Conservation (phyloP, 208 protist genomes). For the Porcisia hertigi region DNA sequence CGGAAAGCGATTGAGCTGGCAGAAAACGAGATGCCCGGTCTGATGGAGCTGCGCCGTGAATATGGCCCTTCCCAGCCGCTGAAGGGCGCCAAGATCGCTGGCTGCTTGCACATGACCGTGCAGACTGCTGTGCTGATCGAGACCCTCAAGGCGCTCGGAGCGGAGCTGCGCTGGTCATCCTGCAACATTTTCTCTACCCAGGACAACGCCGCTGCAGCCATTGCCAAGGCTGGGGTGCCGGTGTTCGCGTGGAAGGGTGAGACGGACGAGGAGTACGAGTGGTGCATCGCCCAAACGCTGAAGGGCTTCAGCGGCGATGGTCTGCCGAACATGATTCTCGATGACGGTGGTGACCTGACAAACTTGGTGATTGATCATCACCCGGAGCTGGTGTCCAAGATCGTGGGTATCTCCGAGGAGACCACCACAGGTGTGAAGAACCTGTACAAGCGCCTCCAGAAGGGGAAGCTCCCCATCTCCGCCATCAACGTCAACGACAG, state of each 20-base stretch:
- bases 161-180: conserved; percentile 96
- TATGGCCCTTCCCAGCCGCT: conserved; percentile 93
- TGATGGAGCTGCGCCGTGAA: conserved; percentile 97
- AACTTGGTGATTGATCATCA: conserved; percentile 96
- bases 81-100: conserved; percentile 96
- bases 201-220: conserved; percentile 85
- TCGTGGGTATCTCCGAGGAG: conserved; percentile 99
- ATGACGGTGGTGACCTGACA: conserved; percentile 99
- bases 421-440: conserved; percentile 99
- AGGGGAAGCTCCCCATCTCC: conserved; percentile 96
- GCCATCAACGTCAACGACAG: conserved; percentile 99
- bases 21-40: conserved; percentile 99
- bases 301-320: conserved; percentile 88
- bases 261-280: conserved; percentile 99
- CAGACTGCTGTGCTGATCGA: conserved; percentile 99
- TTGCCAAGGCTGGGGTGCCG: conserved; percentile 91
- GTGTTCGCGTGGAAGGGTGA: conserved; percentile 99
- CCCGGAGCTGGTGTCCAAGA: conserved; percentile 91
- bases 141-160: conserved; percentile 97
- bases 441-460: conserved; percentile 96
- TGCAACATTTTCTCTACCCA: conserved; percentile 99
- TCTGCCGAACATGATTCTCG: conserved; percentile 98
- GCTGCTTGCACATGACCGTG: conserved; percentile 99
- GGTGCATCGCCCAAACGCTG: conserved; percentile 96
- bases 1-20: conserved; percentile 98